phyloP scores from a whole-genome alignment of 2,329 filamentous ascomycete genomes.

The Dactylellina leptospora region DNA sequence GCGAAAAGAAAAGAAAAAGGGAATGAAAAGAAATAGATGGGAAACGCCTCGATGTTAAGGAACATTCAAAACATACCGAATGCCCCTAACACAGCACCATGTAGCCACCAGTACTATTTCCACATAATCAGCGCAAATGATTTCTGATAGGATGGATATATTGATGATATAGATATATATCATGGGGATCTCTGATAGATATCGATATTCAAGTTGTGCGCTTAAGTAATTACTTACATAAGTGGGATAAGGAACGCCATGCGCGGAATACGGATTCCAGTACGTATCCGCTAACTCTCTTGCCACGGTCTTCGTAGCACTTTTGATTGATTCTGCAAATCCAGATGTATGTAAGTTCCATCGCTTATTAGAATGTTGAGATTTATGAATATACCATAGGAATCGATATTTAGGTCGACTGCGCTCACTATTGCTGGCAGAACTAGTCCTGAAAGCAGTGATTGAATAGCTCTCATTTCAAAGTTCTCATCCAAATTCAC shows the following conservation, averaged over 20 bases:
- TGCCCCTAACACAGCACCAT: constrained; percentile 35
- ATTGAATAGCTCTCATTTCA: too few relatives aligned
- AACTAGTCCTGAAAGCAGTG: too few relatives aligned
- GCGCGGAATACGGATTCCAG: constrained; percentile 28
- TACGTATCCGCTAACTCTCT: constrained; percentile 29
- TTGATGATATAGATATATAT: constrained; percentile 1
- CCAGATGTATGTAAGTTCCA: too few relatives aligned
- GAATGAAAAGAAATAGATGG: neutral
- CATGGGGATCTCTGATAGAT: neutral
- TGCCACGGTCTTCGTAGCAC: constrained; percentile 33
- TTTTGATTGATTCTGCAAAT: constrained; percentile 36
- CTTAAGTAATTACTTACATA: neutral
- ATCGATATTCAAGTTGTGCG: neutral
- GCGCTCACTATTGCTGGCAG: too few relatives aligned
- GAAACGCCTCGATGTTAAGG: too few relatives aligned
- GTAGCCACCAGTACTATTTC: constrained; percentile 46
- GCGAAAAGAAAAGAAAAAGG: too few relatives aligned
- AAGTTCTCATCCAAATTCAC: too few relatives aligned
- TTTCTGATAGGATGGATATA: neutral
- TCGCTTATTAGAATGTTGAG: too few relatives aligned
- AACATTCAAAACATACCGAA: constrained; percentile 18
- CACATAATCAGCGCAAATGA: neutral
- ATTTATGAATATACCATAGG: too few relatives aligned
- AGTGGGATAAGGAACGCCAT: constrained; percentile 33
- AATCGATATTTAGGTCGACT: too few relatives aligned